Evolutionary conservation across 2,329 filamentous ascomycete species (phyloP).

Genomic region (Cladosporium sp.): DNA sequence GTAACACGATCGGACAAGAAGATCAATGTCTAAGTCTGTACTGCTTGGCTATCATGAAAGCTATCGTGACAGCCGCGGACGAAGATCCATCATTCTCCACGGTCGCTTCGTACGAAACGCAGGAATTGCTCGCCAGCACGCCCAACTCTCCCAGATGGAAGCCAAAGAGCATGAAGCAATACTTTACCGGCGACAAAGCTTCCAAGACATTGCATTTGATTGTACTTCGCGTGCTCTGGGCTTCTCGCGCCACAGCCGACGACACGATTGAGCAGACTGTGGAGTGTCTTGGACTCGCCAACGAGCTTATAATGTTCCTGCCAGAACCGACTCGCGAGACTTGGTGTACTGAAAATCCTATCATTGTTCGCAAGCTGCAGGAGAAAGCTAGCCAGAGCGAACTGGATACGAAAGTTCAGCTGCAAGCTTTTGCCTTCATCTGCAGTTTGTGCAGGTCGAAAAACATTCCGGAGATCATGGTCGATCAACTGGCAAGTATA

Average conservation of each 20-base stretch:
- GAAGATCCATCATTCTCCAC: conserved; percentile 18
- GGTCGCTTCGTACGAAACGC: conserved; percentile 20
- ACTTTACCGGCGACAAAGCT: conserved; percentile 31
- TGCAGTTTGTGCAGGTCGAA: conserved; percentile 2
- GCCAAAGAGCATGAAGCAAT: conserved; percentile 29
- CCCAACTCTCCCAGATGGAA: conserved; percentile 25
- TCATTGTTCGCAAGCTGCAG: conserved; percentile 30
- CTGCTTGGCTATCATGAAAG: conserved; percentile 35
- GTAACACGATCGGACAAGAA: conserved; percentile 21
- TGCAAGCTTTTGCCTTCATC: conserved; percentile 26
- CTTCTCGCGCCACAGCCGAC: conserved; percentile 18
- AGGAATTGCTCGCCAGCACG: conserved; percentile 29
- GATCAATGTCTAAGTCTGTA: conserved; percentile 32
- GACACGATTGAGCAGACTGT: conserved; percentile 14
- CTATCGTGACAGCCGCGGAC: conserved; percentile 22
- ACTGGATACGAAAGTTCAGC: conserved; percentile 18
- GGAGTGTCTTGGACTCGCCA: conserved; percentile 25
- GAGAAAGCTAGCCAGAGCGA: conserved; percentile 27
- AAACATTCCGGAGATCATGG: conserved; percentile 4
- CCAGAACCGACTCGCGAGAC: conserved; percentile 24
- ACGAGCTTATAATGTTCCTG: conserved; percentile 27
- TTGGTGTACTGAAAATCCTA: conserved; percentile 29
- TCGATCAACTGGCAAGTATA: background rate
- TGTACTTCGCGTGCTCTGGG: conserved; percentile 29
- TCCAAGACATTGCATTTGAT: conserved; percentile 33